Evolutionary conservation across 352 stramenopile species (phyloP).

Genomic region (Globisporangium mamillatum): DNA sequence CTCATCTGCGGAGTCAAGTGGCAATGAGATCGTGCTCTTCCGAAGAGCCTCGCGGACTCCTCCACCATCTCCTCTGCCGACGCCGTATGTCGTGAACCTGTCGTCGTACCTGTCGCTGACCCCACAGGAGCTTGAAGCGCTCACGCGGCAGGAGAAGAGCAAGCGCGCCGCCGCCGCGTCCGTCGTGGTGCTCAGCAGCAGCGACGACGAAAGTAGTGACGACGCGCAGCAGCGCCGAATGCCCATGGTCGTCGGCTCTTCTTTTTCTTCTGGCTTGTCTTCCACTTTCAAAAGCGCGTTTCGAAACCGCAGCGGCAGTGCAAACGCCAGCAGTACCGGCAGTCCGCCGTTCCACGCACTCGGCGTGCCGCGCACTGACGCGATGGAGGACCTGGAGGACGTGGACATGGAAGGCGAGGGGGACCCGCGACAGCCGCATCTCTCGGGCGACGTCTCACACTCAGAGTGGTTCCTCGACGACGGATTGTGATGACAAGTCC

Average conservation of each 20-base stretch:
- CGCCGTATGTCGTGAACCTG: constrained; percentile 22
- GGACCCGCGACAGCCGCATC: constrained; percentile 27
- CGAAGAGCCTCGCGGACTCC: constrained; percentile 13
- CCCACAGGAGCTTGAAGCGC: constrained; percentile 39
- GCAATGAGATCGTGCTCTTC: constrained; percentile 45
- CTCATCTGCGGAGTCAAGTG: constrained; percentile 11
- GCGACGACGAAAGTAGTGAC: constrained; percentile 15
- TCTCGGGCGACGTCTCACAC: constrained; percentile 40
- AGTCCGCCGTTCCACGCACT: constrained; percentile 33
- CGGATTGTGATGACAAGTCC: constrained; percentile 3
- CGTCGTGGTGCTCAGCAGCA: not conserved
- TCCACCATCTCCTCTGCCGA: constrained; percentile 6
- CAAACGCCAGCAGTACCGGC: constrained; percentile 28
- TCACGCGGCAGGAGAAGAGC: constrained; percentile 37
- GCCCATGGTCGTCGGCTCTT: not conserved
- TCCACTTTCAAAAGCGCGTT: not conserved
- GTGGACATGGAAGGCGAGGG: constrained; percentile 43
- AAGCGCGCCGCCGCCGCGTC: constrained; percentile 10
- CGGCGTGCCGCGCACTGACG: constrained; percentile 30
- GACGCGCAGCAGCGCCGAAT: constrained; percentile 14
- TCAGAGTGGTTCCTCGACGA: constrained; percentile 44
- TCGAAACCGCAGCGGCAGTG: constrained; percentile 22
- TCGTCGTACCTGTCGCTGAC: constrained; percentile 50
- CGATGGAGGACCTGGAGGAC: constrained; percentile 33
- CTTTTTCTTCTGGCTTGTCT: not conserved